These are phyloP conservation scores for Neoscytalidium dimidiatum DNA, from an alignment of 2,329 filamentous ascomycete genomes.

Conservation along the genomic window DNA sequence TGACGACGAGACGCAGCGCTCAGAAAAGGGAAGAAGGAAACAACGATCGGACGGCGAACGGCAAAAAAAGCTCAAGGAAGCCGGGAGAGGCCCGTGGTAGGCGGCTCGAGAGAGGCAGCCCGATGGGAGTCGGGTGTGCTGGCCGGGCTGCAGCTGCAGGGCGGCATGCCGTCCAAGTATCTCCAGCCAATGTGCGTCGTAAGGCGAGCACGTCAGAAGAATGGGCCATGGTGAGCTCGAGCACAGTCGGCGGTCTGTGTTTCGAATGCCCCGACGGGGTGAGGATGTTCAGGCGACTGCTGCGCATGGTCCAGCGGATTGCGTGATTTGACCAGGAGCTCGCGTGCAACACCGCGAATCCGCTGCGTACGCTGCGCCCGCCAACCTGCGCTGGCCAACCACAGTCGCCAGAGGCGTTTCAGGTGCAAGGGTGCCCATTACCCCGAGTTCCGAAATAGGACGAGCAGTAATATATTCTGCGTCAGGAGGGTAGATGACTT, in stretches of 20 bases:
- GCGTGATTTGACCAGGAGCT: constrained; percentile 19
- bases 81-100: neutral
- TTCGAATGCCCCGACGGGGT: neutral
- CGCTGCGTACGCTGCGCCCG: neutral
- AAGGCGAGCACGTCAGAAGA: constrained; percentile 18
- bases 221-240: constrained; percentile 18
- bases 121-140: neutral
- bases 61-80: neutral
- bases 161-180: constrained; percentile 7
- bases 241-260: neutral
- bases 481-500: neutral
- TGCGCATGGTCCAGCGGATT: constrained; percentile 14
- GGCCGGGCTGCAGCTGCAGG: constrained; percentile 1
- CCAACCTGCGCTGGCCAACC: neutral
- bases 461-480: neutral
- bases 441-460: neutral
- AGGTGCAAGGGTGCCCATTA: neutral
- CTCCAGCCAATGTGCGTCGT: constrained; percentile 9
- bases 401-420: neutral
- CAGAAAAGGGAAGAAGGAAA: neutral
- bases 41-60: neutral
- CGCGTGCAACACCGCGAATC: constrained; percentile 19
- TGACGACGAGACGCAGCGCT: neutral
- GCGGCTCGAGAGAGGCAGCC: neutral
- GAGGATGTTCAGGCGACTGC: constrained; percentile 5